These are phyloP conservation scores for Orbilia quercus DNA, from an alignment of 2,329 filamentous ascomycete genomes.

Conservation along the genomic window DNA sequence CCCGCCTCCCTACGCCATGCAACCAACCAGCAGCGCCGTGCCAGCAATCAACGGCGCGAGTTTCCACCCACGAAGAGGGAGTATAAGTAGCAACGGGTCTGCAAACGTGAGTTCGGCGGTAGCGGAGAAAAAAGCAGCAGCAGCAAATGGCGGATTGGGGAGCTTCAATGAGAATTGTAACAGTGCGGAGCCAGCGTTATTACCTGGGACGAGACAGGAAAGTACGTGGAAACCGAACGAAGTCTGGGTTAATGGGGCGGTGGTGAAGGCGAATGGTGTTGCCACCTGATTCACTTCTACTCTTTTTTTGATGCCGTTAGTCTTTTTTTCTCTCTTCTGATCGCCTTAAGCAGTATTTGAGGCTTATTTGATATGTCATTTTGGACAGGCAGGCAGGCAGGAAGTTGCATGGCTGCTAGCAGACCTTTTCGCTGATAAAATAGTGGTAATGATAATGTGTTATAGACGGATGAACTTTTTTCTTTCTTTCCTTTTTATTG, in stretches of 20 bases:
- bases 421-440: neutral
- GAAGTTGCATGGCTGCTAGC: neutral
- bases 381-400: too few relatives aligned
- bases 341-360: too few relatives aligned
- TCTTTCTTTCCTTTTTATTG: slow-evolving; percentile 9
- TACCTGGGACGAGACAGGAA: slow-evolving; percentile 84
- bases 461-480: slow-evolving; percentile 20
- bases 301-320: slow-evolving; percentile 49
- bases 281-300: slow-evolving; percentile 10
- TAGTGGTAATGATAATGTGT: slow-evolving; percentile 41
- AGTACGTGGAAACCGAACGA: slow-evolving; percentile 75
- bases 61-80: slow-evolving; percentile 45
- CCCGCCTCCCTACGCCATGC: slow-evolving; percentile 62
- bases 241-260: slow-evolving; percentile 41
- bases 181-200: slow-evolving; percentile 68
- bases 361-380: neutral
- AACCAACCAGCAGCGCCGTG: slow-evolving; percentile 60
- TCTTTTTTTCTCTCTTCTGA: too few relatives aligned
- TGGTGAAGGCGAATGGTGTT: slow-evolving; percentile 41
- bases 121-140: slow-evolving; percentile 38
- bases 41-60: slow-evolving; percentile 22
- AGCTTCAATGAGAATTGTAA: slow-evolving; percentile 64
- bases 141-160: slow-evolving; percentile 60
- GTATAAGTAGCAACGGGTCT: slow-evolving; percentile 53
- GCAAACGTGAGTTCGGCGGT: slow-evolving; percentile 42